Base-by-base conservation (phyloP, 2,329 filamentous ascomycete genomes). In the Fusarium sp. region DNA sequence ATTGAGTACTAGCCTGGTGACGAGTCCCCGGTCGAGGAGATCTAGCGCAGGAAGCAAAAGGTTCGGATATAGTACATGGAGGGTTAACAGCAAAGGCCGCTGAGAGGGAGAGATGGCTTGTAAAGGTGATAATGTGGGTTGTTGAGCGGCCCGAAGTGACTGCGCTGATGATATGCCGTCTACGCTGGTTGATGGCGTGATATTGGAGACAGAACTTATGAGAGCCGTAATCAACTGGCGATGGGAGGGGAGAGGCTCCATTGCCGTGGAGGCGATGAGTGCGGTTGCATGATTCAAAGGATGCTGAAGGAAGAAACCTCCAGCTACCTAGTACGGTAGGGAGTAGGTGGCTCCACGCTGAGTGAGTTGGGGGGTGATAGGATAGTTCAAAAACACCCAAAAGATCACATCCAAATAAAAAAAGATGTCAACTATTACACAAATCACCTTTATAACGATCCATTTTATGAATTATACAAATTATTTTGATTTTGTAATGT, bases 31-130 rank as follows among this genome's bases (percentile, higher is more conserved):
- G 77, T 99, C 96, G 1, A 99, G 84, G 0, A 98, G 84, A 77
- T 98, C 94, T 4, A 99, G 84, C 0, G 95, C 93, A 4, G 93
- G 92, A 2, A 97, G 88, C 3, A 97, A 81, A 53, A 93, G 86
- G 66, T 88, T 87, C 0, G 94, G 94, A 74, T 96, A 96, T 15
- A 97, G 81, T 33, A 93, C 91, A 79, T 97, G 94, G 0, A 97
- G 85, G 0, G 92, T 93, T 2, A 93, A 81, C n/a, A 97, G 81
- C 17, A 91, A 80, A 47, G 86, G 83, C 2, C 83, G 80, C 58
- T 82, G 77, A n/a, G 79, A 68, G 17, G 52, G 52, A 39, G 66
- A 63, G 21, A 73, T 63, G 48, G 55, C 39, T 29, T 68, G 59
- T 45, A 62, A 49, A 36, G 70, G 63, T 11, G 58, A 58, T n/a